phyloP scores from a whole-genome alignment of 2,329 filamentous ascomycete species.

The Salinomyces thailandicus region DNA sequence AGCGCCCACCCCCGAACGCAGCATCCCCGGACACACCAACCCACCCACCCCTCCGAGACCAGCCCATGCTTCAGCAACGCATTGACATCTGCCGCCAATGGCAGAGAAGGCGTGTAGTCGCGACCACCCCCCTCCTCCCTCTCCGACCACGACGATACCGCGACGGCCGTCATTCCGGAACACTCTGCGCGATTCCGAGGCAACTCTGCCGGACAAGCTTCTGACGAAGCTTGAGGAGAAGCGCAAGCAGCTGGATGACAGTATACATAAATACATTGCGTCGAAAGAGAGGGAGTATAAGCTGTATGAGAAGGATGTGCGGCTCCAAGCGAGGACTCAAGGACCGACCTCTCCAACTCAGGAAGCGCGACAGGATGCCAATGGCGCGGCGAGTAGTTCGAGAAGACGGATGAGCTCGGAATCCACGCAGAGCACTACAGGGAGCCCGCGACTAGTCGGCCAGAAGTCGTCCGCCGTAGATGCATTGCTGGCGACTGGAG shows the following conservation, averaged over 20 bases:
- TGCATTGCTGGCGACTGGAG: slow-evolving; percentile 14
- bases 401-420: slow-evolving; percentile 8
- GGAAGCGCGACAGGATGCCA: neutral
- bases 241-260: slow-evolving; percentile 27
- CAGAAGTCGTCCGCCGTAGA: slow-evolving; percentile 4
- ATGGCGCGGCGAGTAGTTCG: slow-evolving; percentile 3
- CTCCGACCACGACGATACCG: neutral
- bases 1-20: too few species aligned
- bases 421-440: slow-evolving; percentile 1
- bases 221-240: slow-evolving; percentile 26
- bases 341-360: neutral
- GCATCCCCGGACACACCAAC: too few species aligned
- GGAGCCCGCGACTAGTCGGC: slow-evolving; percentile 1
- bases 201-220: slow-evolving; percentile 21
- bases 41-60: too few species aligned
- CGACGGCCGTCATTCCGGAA: slow-evolving; percentile 14
- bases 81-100: neutral
- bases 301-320: slow-evolving; percentile 26
- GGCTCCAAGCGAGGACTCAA: slow-evolving; percentile 8
- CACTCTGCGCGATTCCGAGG: slow-evolving; percentile 9
- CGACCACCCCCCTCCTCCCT: too few species aligned
- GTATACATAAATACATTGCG: slow-evolving; percentile 29
- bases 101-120: neutral
- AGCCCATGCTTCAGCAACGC: neutral
- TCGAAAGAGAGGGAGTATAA: slow-evolving; percentile 29